Evolutionary conservation across 495 filamentous ascomycete species (phyloP).

Genomic region (Podospora tetraspora): DNA sequence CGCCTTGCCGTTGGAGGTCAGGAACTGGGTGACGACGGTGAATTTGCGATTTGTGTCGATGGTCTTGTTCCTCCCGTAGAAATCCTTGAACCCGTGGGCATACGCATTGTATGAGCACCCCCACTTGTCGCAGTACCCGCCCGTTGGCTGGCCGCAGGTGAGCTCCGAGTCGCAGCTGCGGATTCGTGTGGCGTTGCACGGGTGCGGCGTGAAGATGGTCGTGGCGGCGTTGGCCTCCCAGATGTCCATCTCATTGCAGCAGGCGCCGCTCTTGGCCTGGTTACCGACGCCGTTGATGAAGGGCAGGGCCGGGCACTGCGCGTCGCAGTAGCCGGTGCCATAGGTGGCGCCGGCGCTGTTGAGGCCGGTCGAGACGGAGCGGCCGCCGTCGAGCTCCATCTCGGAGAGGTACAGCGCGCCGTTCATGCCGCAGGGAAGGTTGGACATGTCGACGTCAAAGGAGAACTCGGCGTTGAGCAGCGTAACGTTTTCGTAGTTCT

Average conservation of each 20-base stretch:
- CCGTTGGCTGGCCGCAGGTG: slow-evolving; percentile 38
- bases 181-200: slow-evolving; percentile 46
- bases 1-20: slow-evolving; percentile 42
- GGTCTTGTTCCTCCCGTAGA: slow-evolving; percentile 49
- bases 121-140: slow-evolving; percentile 42
- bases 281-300: slow-evolving; percentile 66
- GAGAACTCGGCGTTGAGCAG: slow-evolving; percentile 59
- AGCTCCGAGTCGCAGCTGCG: slow-evolving; percentile 40
- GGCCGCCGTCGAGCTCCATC: slow-evolving; percentile 61
- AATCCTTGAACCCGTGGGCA: slow-evolving; percentile 48
- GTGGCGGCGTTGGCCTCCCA: slow-evolving; percentile 65
- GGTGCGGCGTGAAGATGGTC: slow-evolving; percentile 56
- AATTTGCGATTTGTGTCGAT: slow-evolving; percentile 56
- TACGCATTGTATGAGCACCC: slow-evolving; percentile 45
- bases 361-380: slow-evolving; percentile 30
- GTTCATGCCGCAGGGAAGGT: slow-evolving; percentile 65
- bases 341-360: slow-evolving; percentile 67
- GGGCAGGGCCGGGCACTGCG: slow-evolving; percentile 60
- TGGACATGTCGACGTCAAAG: slow-evolving; percentile 62
- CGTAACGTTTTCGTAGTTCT: slow-evolving; percentile 54
- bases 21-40: slow-evolving; percentile 66
- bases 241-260: slow-evolving; percentile 71
- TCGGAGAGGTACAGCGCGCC: slow-evolving; percentile 64
- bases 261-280: slow-evolving; percentile 49
- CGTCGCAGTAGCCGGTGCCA: slow-evolving; percentile 74